Percentiles rank a stretch among this genome's conserved stretches.
These are phyloP conservation scores for Backusella mclennaniae DNA, from an alignment of 192 early-diverging fungal species.

Conservation along the genomic window DNA sequence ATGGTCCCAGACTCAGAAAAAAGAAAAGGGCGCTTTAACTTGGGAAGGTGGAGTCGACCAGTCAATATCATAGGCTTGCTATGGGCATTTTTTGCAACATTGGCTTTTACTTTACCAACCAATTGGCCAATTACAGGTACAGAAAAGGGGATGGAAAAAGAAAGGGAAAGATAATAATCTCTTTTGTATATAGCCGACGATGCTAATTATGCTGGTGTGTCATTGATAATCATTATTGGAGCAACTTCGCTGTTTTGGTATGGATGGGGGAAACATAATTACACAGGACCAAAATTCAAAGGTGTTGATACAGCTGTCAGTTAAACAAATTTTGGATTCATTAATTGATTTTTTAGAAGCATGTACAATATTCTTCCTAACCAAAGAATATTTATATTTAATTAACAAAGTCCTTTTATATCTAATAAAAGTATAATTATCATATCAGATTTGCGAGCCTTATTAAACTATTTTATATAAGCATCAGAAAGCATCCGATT, in stretches of 20 bases:
- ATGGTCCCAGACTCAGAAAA: not conserved
- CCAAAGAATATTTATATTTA: not conserved
- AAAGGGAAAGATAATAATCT: not conserved
- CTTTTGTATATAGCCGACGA: not conserved
- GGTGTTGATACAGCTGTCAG: not conserved
- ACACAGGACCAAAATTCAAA: constrained; percentile 2
- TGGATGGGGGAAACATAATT: constrained; percentile 16
- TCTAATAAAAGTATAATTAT: too few species aligned
- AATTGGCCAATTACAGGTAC: constrained; percentile 33
- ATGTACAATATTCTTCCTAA: not conserved
- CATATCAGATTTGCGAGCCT: too few species aligned
- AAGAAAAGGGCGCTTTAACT: constrained; percentile 18
- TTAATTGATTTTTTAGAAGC: not conserved
- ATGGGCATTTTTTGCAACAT: constrained; percentile 24
- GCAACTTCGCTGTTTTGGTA: not conserved
- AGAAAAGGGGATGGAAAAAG: not conserved
- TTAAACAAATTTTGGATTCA: not conserved
- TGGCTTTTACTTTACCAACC: constrained; percentile 31
- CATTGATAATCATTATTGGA: constrained; percentile 6
- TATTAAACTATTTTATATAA: not conserved
- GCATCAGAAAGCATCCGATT: not conserved
- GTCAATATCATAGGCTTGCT: constrained; percentile 21
- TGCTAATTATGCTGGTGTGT: constrained; percentile 26
- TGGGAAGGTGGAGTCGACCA: constrained; percentile 18
- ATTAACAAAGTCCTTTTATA: not conserved